These are phyloP conservation scores for Xylaria sp. DNA, from an alignment of 2,329 filamentous ascomycete genomes.

Conservation along the genomic window DNA sequence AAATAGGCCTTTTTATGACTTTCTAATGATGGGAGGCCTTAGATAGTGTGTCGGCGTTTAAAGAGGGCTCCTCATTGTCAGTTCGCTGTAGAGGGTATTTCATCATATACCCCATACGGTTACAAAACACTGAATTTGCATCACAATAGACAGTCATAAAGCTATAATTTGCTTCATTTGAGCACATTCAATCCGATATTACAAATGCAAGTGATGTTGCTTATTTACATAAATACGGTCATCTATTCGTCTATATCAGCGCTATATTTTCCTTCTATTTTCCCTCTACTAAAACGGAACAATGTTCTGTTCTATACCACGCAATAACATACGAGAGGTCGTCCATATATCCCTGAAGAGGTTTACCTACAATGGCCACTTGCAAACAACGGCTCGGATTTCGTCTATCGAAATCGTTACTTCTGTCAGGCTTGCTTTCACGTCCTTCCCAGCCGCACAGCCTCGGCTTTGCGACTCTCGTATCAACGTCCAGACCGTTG, in stretches of 20 bases:
- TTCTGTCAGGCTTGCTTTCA: constrained; percentile 48
- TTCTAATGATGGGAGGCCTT: background rate
- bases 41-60: constrained; percentile 20
- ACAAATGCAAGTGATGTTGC: background rate
- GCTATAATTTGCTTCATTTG: background rate
- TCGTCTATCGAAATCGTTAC: constrained; percentile 49
- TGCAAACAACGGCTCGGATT: constrained; percentile 35
- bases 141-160: background rate
- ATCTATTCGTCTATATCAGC: constrained; percentile 5
- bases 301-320: background rate
- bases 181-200: background rate
- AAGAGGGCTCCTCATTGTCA: constrained; percentile 2
- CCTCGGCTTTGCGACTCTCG: constrained; percentile 40
- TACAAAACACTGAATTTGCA: constrained; percentile 6
- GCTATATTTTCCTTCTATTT: background rate
- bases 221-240: background rate
- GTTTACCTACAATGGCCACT: constrained; percentile 29
- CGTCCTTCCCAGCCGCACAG: constrained; percentile 34
- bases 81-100: background rate
- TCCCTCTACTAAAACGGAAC: background rate
- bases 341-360: background rate
- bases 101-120: constrained; percentile 8
- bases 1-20: constrained; percentile 4
- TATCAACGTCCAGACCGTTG: constrained; percentile 63
- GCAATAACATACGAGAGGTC: background rate